Evolutionary conservation across 2,329 filamentous ascomycete species (phyloP), one percentile per base, ranked within the genome.

Genomic region (Lasiodiplodia sp.): DNA sequence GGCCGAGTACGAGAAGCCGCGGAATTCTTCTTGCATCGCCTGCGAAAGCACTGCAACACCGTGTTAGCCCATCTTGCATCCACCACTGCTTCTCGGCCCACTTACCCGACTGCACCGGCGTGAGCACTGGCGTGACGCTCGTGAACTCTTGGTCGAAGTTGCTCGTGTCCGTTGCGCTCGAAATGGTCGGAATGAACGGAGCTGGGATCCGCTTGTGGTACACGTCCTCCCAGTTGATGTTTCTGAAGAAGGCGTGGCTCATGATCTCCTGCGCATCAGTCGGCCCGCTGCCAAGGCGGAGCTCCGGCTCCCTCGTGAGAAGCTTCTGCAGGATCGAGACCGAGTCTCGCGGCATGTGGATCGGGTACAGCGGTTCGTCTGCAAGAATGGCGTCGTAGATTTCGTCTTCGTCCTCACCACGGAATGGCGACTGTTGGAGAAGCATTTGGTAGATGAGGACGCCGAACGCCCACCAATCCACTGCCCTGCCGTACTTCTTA

Each of bases 381-480:
- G 95, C 94, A 53, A 99, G 88, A 83, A 99, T 98, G 44, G 96
- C 95, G 75, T 99, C 96, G 84, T 99, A 99, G 72, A 99, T 99
- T 82, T 99, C 96, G 78, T 99, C 96, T 78, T 99, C 96, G 75
- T 99, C 96, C 80, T 99, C 96, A 76, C 96, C 96, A 75, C 96
- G 91, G 91, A 99, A 99, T 0, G 96, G 96, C 37, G 95, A 98
- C 80, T 99, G 96, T 78, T 99, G 96, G 60, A 99, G 88, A 68
- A 99, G 91, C 96, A 99, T 99, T 81, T 99, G 96, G 84, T 99
- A 99, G 76, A 99, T 99, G 75, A 99, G 84, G 38, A 99, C 96
- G 79, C 96, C 96, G 81, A 99, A 99, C 7, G 96, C 96, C 96
- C 96, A 99, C 96, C 96, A 99, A 80, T 99, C 96, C 53, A 99